Evolutionary conservation across 2,329 filamentous ascomycete species (phyloP), one percentile per base, ranked within the genome.

Genomic region (Colletotrichum tropicale): DNA sequence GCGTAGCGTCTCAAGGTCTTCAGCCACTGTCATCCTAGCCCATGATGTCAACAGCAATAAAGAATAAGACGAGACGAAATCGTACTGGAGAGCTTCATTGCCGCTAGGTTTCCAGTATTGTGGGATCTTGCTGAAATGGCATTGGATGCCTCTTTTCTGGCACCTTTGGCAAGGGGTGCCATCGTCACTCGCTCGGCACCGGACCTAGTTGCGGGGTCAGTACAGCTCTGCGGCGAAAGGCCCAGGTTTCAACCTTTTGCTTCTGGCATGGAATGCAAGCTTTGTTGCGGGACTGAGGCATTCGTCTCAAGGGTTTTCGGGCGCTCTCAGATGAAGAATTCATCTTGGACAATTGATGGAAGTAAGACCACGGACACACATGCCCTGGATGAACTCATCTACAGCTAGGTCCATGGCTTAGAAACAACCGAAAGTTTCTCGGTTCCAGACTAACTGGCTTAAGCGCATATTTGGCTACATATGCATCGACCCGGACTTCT

Each of bases 231-330:
- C n/a, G 43, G 12, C n/a, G 43, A 24, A 13, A 52, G n/a, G 10
- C 60, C 60, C 18, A 21, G 24, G 26, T 10, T 24, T 34, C 30
- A 34, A 62, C 60, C 60, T 62, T 62, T 36, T 62, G 60, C n/a
- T 62, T 62, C 60, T 62, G 60, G n/a, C 60, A 62, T 34, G 60
- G n/a, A 16, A 62, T 32, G 8, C 60, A 62, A 32, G 60, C 60
- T 34, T 62, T 62, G 28, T 32, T 62, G 8, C 60, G 60, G n/a
- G 60, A 34, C 13, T 62, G 60, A 62, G 60, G 60, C 56, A 52
- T 8, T 52, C 43, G 43, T 21, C 43, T 52, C 43, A 52, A 12
- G n/a, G 43, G n/a, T 52, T 52, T 52, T 13, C 10, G 43, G 1
- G 43, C n/a, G n/a, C 43, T 52, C 43, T 52, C 43, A 5, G 43